Base-by-base conservation (phyloP, 148 eudicot species). In the Pharnaceum exiguum region DNA sequence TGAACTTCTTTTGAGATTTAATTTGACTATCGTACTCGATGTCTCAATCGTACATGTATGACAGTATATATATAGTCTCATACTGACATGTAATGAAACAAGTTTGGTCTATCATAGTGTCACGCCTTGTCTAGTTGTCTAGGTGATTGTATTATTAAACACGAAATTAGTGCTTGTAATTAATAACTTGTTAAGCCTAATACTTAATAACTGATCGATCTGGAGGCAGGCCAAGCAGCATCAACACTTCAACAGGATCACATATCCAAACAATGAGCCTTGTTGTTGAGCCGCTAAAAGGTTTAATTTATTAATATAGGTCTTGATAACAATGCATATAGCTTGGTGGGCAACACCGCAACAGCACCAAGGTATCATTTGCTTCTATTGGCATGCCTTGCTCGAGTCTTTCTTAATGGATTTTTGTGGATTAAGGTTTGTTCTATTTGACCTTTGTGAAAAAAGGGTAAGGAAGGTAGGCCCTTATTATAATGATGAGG, bases 361-460 rank as follows among this genome's bases (percentile, higher is more conserved):
- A n/a, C n/a, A n/a, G n/a, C n/a, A n/a, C n/a, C n/a, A n/a, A 48
- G 38, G 66, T 40, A 68, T 36, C 57, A 60, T 68, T 17, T 53
- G 25, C 44, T 47, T 32, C 21, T 55, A 23, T 39, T 70, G 68
- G 74, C 74, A 70, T 56, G 73, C 54, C 54, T 35, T 42, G 55
- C 9, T 30, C 12, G 33, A 53, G 50, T 39, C 63, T 55, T 47
- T 76, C 68, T 76, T 68, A 67, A 63, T 76, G 80, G 67, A 47
- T n/a, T 59, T 71, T 42, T 71, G 62, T 76, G 73, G 57, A 53
- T 55, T 29, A 47, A 63, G 53, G 30, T 39, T 66, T 64, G 62
- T 76, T 76, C 68, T 60, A 29, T 71, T 76, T 71, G 71, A 71
- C 76, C 73, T 64, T 55, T 71, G 36, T 69, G 46, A 30, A 42